Conservation (phyloP, 306 rosid species). For the Cucurbita ficifolia region DNA sequence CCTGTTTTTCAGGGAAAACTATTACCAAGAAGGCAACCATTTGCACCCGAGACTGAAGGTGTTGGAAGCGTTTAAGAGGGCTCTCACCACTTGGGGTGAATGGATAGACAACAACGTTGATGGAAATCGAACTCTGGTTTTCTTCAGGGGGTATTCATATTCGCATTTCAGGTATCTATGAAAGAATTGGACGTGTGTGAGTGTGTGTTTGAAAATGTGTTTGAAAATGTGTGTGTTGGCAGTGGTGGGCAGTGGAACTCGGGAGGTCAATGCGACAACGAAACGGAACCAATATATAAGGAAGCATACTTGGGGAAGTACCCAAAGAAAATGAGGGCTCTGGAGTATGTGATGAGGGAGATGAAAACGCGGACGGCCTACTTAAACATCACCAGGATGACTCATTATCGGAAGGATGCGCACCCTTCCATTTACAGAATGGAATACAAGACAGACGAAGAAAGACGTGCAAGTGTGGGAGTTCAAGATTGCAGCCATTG, state of each 20-base stretch:
- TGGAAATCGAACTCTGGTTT: constrained; percentile 46
- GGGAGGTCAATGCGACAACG: constrained; percentile 80
- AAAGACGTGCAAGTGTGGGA: constrained; percentile 16
- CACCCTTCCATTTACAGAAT: constrained; percentile 72
- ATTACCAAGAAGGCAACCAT: constrained; percentile 82
- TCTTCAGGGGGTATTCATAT: constrained; percentile 85
- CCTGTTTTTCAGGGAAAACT: constrained; percentile 54
- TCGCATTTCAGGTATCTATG: constrained; percentile 68
- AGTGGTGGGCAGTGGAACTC: constrained; percentile 98
- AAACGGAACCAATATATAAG: constrained; percentile 60
- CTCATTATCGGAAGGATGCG: constrained; percentile 79
- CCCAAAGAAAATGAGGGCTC: constrained; percentile 74
- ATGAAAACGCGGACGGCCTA: constrained; percentile 60
- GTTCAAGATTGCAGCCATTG: constrained; percentile 60
- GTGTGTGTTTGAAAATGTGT: too few species aligned
- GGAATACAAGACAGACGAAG: constrained; percentile 26
- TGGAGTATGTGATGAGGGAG: constrained; percentile 43
- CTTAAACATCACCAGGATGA: constrained; percentile 73
- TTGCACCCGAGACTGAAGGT: constrained; percentile 69
- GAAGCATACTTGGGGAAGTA: constrained; percentile 34
- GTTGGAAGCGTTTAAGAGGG: constrained; percentile 64
- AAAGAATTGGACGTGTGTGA: too few species aligned
- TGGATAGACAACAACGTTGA: constrained; percentile 63
- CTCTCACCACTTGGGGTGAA: constrained; percentile 77
- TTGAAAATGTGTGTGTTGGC: constrained; percentile 16